phyloP scores from a whole-genome alignment of 2,329 filamentous ascomycete species.

The Aspergillus latus region DNA sequence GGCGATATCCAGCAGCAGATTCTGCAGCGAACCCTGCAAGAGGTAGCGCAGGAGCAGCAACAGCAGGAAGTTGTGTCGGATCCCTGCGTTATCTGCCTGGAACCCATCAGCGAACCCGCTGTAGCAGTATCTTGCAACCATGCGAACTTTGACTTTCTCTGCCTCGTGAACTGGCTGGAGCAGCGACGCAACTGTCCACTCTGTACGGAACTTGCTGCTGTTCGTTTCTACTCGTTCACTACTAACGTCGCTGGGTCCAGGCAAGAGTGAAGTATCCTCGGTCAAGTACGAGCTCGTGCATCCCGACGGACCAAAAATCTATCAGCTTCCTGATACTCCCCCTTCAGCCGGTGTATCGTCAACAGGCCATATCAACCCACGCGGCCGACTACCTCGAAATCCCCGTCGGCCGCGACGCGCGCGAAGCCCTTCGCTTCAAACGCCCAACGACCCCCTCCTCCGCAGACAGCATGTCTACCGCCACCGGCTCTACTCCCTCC shows the following conservation, averaged over 20 bases:
- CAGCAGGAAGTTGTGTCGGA: conserved; percentile 38
- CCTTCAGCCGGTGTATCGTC: conserved; percentile 17
- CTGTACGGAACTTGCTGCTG: conserved; percentile 54
- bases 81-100: conserved; percentile 85
- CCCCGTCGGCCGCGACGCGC: conserved; percentile 23
- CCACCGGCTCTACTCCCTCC: conserved; percentile 69
- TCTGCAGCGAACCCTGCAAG: conserved; percentile 46
- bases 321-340: conserved; percentile 48
- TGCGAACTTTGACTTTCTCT: conserved; percentile 79
- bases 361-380: conserved; percentile 2
- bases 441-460: conserved; percentile 49
- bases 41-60: conserved; percentile 41
- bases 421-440: conserved; percentile 30
- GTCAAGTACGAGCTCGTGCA: conserved; percentile 66
- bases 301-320: conserved; percentile 57
- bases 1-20: conserved; percentile 45
- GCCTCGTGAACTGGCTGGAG: conserved; percentile 78
- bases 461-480: conserved; percentile 72
- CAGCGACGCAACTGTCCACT: conserved; percentile 72
- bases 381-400: conserved; percentile 10
- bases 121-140: conserved; percentile 76
- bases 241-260: conserved; percentile 30
- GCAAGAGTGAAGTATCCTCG: conserved; percentile 54
- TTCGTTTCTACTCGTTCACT: neutral
- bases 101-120: conserved; percentile 69